Evolutionary conservation across 2,329 filamentous ascomycete genomes (phyloP), one percentile per base, ranked within the genome.

Genomic region (Xylariaceae sp.): DNA sequence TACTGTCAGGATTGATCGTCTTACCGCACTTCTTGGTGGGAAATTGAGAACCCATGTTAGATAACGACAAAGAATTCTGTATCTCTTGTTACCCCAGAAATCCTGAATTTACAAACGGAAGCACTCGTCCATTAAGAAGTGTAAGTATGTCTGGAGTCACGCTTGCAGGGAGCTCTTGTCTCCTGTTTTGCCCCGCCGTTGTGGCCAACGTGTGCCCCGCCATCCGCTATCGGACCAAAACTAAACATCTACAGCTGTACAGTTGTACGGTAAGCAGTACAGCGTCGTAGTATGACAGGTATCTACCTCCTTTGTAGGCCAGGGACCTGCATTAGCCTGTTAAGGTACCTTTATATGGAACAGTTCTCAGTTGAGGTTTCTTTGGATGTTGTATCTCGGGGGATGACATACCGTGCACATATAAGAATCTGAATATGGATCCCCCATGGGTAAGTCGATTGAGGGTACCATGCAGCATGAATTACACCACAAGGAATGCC

Each of bases 1-100:
- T 7, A n/a, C 13, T 3, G n/a, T 17, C 9, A n/a, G 12, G 3
- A n/a, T 9, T 7, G 12, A 17, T 15, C 46, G 34, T 21, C 71
- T 42, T 67, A 76, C 73, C 73, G 66, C 72, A 76, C 62, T 76
- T 78, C 68, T 77, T 78, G 43, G 66, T 63, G 33, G 73, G 70
- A 47, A 74, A 73, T 63, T 68, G 63, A 14, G 53, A 47, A 19
- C 51, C 42, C 57, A 58, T 60, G 27, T 14, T 50, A n/a, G n/a
- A n/a, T n/a, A n/a, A n/a, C n/a, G n/a, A n/a, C n/a, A n/a, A n/a
- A n/a, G n/a, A n/a, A n/a, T n/a, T n/a, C n/a, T n/a, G n/a, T n/a
- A n/a, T n/a, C n/a, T n/a, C n/a, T n/a, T n/a, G n/a, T n/a, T n/a
- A n/a, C n/a, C n/a, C n/a, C n/a, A n/a, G n/a, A n/a, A n/a, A n/a